Evolutionary conservation across 257 asterid genomes (phyloP).

Genomic region (Solanum bulbocastanum): DNA sequence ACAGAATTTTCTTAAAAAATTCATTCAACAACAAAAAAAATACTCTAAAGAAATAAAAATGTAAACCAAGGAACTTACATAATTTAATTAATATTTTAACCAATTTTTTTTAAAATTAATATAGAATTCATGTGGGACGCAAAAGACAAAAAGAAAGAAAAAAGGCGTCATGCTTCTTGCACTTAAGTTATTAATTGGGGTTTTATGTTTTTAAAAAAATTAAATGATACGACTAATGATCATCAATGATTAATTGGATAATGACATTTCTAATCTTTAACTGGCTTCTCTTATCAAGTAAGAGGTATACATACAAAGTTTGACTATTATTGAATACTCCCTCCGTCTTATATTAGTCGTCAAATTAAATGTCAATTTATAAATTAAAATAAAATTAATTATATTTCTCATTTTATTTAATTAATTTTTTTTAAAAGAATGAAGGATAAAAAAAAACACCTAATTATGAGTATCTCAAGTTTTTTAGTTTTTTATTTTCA

Average conservation of each 20-base stretch:
- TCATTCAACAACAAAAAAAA: background rate
- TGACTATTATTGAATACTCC: background rate
- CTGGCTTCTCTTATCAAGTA: constrained; percentile 9
- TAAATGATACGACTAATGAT: background rate
- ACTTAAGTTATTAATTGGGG: background rate
- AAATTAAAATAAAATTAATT: no score
- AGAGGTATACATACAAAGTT: background rate
- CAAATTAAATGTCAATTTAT: no score
- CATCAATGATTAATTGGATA: background rate
- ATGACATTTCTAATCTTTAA: background rate
- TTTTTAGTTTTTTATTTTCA: no score
- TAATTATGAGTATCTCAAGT: no score
- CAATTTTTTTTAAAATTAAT: background rate
- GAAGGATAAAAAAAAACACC: background rate
- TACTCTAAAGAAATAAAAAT: background rate
- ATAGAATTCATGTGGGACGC: background rate
- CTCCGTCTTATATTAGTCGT: no score
- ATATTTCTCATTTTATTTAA: no score
- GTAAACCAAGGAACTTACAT: background rate
- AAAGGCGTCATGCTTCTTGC: background rate
- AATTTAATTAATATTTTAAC: background rate
- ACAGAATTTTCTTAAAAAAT: background rate
- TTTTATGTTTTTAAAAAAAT: background rate
- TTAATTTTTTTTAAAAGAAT: background rate
- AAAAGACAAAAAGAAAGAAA: background rate